These are phyloP conservation scores for Zymoseptoria brevis DNA, from an alignment of 2,329 filamentous ascomycete genomes.

Conservation along the genomic window DNA sequence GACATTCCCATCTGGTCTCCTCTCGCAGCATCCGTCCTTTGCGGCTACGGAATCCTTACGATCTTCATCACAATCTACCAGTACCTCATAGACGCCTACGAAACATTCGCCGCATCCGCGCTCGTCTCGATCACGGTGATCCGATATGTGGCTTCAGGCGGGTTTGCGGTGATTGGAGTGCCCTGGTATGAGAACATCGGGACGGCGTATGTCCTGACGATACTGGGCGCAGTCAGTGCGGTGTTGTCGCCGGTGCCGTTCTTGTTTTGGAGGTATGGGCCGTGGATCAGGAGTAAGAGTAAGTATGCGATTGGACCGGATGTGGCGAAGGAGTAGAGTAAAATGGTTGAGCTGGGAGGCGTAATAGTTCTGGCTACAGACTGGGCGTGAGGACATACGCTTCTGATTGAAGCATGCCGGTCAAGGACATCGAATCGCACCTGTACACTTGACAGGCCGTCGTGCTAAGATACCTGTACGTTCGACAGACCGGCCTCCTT, in stretches of 20 bases:
- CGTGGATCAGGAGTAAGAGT: conserved; percentile 1
- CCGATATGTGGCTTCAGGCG: conserved; percentile 34
- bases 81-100: conserved; percentile 52
- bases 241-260: conserved; percentile 2
- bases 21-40: conserved; percentile 43
- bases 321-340: neutral
- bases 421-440: too few relatives aligned
- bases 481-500: too few relatives aligned
- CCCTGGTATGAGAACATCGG: conserved; percentile 5
- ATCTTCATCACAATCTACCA: conserved; percentile 46
- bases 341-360: too few relatives aligned
- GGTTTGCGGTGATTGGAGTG: conserved; percentile 33
- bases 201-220: neutral
- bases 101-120: conserved; percentile 44
- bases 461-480: too few relatives aligned
- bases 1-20: conserved; percentile 46
- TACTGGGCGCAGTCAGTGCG: conserved; percentile 1
- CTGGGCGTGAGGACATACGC: neutral
- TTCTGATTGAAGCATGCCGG: neutral
- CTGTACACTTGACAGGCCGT: too few relatives aligned
- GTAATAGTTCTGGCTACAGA: neutral
- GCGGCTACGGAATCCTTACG: conserved; percentile 42
- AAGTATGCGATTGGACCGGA: neutral
- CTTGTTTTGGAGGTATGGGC: neutral
- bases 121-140: conserved; percentile 35